Conservation (phyloP, 1,284 basidiomycete genomes). For the Pholiota adiposa region DNA sequence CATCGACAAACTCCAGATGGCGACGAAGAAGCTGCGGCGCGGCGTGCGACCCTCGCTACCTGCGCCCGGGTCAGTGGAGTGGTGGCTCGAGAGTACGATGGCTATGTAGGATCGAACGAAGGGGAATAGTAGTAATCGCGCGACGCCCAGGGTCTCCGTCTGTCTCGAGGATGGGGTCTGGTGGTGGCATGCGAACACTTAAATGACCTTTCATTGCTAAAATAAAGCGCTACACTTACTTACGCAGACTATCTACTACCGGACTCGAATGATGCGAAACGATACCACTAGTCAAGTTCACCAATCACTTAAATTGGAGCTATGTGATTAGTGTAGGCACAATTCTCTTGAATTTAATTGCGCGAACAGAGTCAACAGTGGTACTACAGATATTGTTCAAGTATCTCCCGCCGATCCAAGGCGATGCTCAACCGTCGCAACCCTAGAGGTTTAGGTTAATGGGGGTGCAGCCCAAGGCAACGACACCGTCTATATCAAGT, state of each 20-base stretch:
- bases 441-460: neutral
- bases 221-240: no score
- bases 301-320: no score
- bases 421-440: no score
- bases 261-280: no score
- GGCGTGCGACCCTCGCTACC: conserved; percentile 46
- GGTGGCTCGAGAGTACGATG: conserved; percentile 57
- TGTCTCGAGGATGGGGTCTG: conserved; percentile 21
- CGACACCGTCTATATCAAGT: neutral
- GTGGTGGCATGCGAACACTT: conserved; percentile 14
- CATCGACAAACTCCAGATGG: conserved; percentile 69
- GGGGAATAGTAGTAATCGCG: conserved; percentile 16
- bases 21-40: conserved; percentile 65
- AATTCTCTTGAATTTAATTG: no score
- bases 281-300: no score
- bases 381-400: no score
- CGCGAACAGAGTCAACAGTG: no score
- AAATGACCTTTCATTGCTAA: no score
- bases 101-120: conserved; percentile 54
- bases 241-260: no score
- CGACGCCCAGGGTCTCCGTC: conserved; percentile 22
- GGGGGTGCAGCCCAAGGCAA: conserved; percentile 1
- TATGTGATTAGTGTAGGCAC: no score
- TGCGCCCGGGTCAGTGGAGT: conserved; percentile 34
- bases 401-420: no score